These are phyloP conservation scores for Diaporthe humulicola DNA, from an alignment of 2,329 filamentous ascomycete species.

Conservation along the genomic window DNA sequence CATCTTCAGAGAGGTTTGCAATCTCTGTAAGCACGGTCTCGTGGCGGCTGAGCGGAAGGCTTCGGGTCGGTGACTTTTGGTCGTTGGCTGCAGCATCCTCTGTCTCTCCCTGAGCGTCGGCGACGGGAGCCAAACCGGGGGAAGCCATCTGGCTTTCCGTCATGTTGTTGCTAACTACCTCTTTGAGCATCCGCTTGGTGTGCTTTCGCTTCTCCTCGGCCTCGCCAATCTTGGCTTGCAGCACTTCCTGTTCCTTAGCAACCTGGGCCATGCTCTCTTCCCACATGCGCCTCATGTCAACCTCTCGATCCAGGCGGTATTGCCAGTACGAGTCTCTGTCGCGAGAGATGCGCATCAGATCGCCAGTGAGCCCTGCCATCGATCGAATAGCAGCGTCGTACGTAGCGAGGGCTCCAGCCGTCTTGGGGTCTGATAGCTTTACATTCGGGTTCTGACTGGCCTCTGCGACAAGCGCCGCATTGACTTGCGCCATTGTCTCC, in stretches of 20 bases:
- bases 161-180: slow-evolving; percentile 76
- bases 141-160: slow-evolving; percentile 53
- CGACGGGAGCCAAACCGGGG: slow-evolving; percentile 45
- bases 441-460: slow-evolving; percentile 77
- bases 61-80: slow-evolving; percentile 55
- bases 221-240: slow-evolving; percentile 89
- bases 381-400: slow-evolving; percentile 93
- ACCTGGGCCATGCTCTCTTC: slow-evolving; percentile 99
- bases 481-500: slow-evolving; percentile 89
- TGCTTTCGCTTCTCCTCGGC: slow-evolving; percentile 90
- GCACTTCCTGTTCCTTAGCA: slow-evolving; percentile 91
- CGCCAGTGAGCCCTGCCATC: slow-evolving; percentile 85
- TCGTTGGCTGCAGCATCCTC: slow-evolving; percentile 42
- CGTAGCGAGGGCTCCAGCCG: slow-evolving; percentile 82
- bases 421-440: slow-evolving; percentile 80
- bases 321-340: slow-evolving; percentile 98
- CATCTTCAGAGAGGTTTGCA: slow-evolving; percentile 82
- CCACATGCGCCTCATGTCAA: slow-evolving; percentile 94
- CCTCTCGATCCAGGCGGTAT: slow-evolving; percentile 90
- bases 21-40: slow-evolving; percentile 79
- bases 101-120: slow-evolving; percentile 52
- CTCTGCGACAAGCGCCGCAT: slow-evolving; percentile 82
- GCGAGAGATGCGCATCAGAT: slow-evolving; percentile 90
- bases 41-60: slow-evolving; percentile 62
- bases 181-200: slow-evolving; percentile 89